Base-by-base conservation (phyloP, 2,329 filamentous ascomycete species). In the Tolypocladium album region DNA sequence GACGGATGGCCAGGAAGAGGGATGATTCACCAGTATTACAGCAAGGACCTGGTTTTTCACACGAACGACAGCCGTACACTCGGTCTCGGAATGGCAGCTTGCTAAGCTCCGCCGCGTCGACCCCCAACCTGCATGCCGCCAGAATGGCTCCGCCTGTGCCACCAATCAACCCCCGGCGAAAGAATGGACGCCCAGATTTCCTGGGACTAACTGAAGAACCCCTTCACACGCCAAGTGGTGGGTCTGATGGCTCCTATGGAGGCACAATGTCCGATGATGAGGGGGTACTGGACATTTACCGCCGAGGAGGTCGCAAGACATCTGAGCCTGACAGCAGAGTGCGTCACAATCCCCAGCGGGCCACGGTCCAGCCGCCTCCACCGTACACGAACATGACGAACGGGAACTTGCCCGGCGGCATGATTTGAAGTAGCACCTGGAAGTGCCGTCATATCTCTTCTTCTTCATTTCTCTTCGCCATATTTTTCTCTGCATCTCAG, bases 121-220 rank as follows among this genome's bases (percentile, higher is more conserved):
- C 73, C 7, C 72, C 75, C 1, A 74, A 75, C 61, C 63, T 76
- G 50, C 74, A 74, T 55, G 67, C 69, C 7, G 69, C 66, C 13
- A 65, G 68, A 22, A 60, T 67, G 34, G 75, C 73, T 2, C 82
- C 82, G 2, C 82, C 82, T 2, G 61, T 86, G 42, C 83, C 83
- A 2, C 82, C 82, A 1, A 82, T 86, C 67, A 85, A 85, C 66
- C 83, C 83, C 36, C 76, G 81, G 56, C 78, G 83, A 12, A 77
- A 80, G 58, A 77, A 76, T 12, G 69, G 75, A 1, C 67, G 76
- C n/a, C 73, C 72, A 31, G 70, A 71, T 4, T 62, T 77, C 24
- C 64, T 70, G 45, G 71, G 73, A 22, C 71, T 71, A 22, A 69
- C 68, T 15, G 71, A 71, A 6, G 75, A 77, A 47, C 60, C 9